phyloP scores from a whole-genome alignment of 2,329 filamentous ascomycete genomes.

The Penicillium hesseltinei region DNA sequence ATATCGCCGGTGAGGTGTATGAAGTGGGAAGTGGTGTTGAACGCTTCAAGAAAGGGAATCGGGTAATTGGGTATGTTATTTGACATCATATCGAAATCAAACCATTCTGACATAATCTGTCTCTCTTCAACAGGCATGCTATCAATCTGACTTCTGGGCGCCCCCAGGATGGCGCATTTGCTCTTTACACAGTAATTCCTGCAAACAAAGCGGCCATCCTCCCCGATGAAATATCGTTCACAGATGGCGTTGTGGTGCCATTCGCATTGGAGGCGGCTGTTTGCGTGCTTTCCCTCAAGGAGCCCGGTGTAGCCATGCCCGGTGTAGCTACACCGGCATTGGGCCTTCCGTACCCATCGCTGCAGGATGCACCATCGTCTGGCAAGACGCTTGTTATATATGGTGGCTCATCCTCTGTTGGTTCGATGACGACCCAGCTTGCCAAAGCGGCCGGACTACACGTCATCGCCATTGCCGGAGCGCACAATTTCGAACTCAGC shows the following conservation, averaged over 20 bases:
- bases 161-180: not conserved
- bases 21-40: not conserved
- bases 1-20: not conserved
- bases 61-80: not conserved
- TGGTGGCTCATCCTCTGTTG: not conserved
- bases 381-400: not conserved
- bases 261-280: not conserved
- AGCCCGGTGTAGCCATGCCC: not conserved
- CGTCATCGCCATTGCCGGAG: not conserved
- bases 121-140: not conserved
- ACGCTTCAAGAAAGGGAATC: not conserved
- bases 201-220: not conserved
- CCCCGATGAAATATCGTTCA: not conserved
- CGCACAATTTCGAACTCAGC: too few relatives aligned
- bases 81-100: not conserved
- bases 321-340: not conserved
- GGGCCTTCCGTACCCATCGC: not conserved
- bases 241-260: not conserved
- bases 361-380: not conserved
- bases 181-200: not conserved
- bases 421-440: not conserved
- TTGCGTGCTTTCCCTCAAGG: not conserved
- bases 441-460: not conserved
- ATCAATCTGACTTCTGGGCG: not conserved
- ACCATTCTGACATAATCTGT: not conserved